These are phyloP conservation scores for Pseudogymnoascus sp. DNA, from an alignment of 2,329 filamentous ascomycete species.

Conservation along the genomic window DNA sequence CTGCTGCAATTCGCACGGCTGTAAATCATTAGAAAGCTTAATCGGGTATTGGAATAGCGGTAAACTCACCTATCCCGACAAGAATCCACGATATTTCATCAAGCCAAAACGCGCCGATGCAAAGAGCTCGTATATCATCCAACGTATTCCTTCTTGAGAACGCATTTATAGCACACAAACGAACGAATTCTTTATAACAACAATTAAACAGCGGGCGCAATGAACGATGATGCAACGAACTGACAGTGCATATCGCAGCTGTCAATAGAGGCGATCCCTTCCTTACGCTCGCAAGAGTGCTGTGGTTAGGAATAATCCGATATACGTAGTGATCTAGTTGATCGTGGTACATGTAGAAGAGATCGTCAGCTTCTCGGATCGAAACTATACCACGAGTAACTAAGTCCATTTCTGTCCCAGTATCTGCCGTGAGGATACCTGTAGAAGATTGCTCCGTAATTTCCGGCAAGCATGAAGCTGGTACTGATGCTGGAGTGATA, in stretches of 20 bases:
- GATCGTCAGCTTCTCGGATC: slow-evolving; percentile 23
- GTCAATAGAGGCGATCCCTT: slow-evolving; percentile 27
- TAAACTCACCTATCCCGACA: slow-evolving; percentile 17
- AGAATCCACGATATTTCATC: slow-evolving; percentile 21
- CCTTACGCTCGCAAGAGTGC: slow-evolving; percentile 23
- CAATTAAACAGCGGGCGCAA: slow-evolving; percentile 11
- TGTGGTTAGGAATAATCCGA: slow-evolving; percentile 26
- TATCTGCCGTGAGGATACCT: neutral
- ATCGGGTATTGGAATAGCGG: neutral
- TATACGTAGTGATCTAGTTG: slow-evolving; percentile 29
- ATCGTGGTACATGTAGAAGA: slow-evolving; percentile 27
- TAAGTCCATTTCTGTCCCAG: slow-evolving; percentile 19
- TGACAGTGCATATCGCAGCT: slow-evolving; percentile 30
- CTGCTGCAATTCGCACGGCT: slow-evolving; percentile 48
- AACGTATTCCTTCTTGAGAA: slow-evolving; percentile 18
- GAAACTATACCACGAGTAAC: slow-evolving; percentile 24
- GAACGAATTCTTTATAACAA: slow-evolving; percentile 15
- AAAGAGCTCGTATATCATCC: slow-evolving; percentile 29
- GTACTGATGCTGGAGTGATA: neutral
- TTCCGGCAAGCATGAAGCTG: neutral
- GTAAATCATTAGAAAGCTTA: slow-evolving; percentile 48
- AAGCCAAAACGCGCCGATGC: slow-evolving; percentile 34
- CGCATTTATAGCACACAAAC: slow-evolving; percentile 6
- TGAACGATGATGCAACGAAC: slow-evolving; percentile 19
- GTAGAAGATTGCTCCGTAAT: neutral